Base-by-base conservation (phyloP, 176 grass and related monocot species). In the Lolium perenne region DNA sequence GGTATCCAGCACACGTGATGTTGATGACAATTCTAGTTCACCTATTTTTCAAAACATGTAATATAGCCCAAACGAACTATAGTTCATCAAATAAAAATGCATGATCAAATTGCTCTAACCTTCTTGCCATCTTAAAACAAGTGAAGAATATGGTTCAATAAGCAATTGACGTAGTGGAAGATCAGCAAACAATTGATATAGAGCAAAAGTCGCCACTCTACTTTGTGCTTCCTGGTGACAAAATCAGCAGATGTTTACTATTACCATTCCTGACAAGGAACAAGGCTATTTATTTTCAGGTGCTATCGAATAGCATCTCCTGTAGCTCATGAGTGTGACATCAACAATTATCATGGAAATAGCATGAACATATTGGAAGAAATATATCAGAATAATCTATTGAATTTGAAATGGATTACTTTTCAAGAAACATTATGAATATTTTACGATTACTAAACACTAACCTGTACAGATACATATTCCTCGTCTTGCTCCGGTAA, bases 111-210 rank as follows among this genome's bases (percentile, higher is more conserved):
- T 46, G n/a, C 11, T 67, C 74, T 66, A 74, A 98, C 93, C 89
- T 88, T 98, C 91, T 88, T 94, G 86, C 95, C 95, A 98, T 79
- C 87, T 95, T 75, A 82, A 94, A 94, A 95, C 74, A 89, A 95
- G 86, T 83, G 93, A 95, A 49, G 91, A 85, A 51, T 93, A 98
- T 59, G 95, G 95, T 64, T 95, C 95, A 7, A 84, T 62, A 89
- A 98, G 93, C 77, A 98, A 85, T 60, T 92, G 89, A 66, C 80
- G 85, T 71, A 98, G 90, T 35, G 91, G 93, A 94, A 98, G 93
- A 63, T 95, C 95, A 58, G 91, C 84, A 83, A 94, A 95, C 78
- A 98, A 89, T 81, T 98, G 95, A 92, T 92, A 95, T 57, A 98
- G 85, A 84, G 91, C 91, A 87, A 92, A 93, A 76, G 90, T 82